Evolutionary conservation across 768 basidiomycete genomes (phyloP).

Genomic region (Russula olivacea): DNA sequence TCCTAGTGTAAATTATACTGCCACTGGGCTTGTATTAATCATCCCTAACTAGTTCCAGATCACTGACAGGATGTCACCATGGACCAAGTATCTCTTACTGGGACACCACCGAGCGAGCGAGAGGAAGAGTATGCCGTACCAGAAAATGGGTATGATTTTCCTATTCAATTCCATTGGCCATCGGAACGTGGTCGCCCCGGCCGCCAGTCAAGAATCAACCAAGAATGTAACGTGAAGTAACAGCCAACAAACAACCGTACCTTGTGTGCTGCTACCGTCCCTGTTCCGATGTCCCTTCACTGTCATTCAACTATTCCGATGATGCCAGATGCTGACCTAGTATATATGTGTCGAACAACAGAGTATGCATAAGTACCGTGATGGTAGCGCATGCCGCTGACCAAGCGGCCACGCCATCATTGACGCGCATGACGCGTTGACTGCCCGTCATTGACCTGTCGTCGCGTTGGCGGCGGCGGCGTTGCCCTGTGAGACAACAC

Average conservation of each 20-base stretch:
- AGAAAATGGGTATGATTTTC: too few relatives aligned
- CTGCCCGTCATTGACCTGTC: too few relatives aligned
- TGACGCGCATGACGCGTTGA: neutral
- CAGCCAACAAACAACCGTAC: neutral
- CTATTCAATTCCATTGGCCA: too few relatives aligned
- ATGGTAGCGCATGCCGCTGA: neutral
- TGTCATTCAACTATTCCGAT: neutral
- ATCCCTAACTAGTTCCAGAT: neutral
- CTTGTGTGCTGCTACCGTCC: neutral
- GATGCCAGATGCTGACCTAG: neutral
- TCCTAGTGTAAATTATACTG: too few relatives aligned
- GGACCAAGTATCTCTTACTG: neutral
- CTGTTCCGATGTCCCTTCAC: neutral
- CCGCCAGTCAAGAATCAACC: neutral
- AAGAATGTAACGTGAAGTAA: neutral
- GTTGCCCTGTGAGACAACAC: neutral
- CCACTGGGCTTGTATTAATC: neutral
- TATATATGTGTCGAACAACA: neutral
- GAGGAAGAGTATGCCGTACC: too few relatives aligned
- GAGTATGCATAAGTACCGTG: neutral
- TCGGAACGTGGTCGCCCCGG: too few relatives aligned
- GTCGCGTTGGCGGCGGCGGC: too few relatives aligned
- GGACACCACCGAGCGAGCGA: too few relatives aligned
- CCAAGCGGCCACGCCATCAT: neutral
- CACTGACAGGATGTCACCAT: neutral